Conservation (phyloP, 768 basidiomycete species). For the Piloderma croceum region DNA sequence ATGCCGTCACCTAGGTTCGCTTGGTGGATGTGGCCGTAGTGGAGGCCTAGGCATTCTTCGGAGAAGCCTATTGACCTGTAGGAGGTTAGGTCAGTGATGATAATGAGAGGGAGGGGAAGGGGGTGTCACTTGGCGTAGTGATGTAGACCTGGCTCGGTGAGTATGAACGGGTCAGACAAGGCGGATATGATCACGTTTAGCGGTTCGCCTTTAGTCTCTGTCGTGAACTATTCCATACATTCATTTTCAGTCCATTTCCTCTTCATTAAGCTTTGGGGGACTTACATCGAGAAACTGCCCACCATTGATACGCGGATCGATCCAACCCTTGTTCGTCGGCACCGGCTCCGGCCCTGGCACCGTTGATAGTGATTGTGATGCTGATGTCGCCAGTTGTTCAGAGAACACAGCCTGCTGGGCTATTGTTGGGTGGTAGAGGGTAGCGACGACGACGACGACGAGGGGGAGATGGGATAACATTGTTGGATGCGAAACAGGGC, state of each 20-base stretch:
- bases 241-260: too few species aligned
- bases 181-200: conserved; percentile 80
- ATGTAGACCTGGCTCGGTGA: conserved; percentile 68
- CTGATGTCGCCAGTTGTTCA: too few species aligned
- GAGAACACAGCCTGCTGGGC: too few species aligned
- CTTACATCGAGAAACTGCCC: conserved; percentile 75
- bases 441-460: too few species aligned
- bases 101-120: background rate
- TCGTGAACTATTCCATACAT: conserved; percentile 71
- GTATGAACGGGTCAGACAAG: conserved; percentile 70
- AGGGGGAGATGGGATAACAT: too few species aligned
- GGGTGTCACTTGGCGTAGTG: conserved; percentile 55
- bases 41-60: conserved; percentile 75
- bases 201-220: conserved; percentile 65
- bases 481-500: too few species aligned
- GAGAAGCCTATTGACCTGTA: conserved; percentile 75
- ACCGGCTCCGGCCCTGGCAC: too few species aligned
- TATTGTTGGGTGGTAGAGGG: too few species aligned
- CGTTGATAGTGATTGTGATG: too few species aligned
- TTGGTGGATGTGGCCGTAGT: conserved; percentile 67
- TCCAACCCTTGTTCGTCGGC: too few species aligned
- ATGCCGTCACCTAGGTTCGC: conserved; percentile 84
- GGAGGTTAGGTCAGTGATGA: background rate
- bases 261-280: too few species aligned
- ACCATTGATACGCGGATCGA: conserved; percentile 68